A percentile compares a stretch with the other conserved stretches of the same genome.
phyloP scores from a whole-genome alignment of 345 rosid genomes.

The Lepidium didymum region DNA sequence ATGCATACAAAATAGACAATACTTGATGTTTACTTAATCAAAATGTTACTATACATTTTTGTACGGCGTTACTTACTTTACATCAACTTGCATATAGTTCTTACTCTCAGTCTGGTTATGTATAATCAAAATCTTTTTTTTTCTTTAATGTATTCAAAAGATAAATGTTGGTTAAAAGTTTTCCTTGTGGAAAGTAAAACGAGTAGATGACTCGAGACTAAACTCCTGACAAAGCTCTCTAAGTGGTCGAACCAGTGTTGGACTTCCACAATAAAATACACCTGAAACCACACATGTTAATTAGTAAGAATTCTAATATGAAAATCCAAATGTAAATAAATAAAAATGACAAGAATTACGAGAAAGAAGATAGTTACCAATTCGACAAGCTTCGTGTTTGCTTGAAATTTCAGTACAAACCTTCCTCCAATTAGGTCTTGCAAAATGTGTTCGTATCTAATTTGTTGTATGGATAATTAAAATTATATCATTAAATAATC shows the following conservation, averaged over 20 bases:
- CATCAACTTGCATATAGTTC: background rate
- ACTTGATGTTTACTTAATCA: slow-evolving; percentile 2
- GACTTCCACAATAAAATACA: slow-evolving; percentile 94
- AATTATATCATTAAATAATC: background rate
- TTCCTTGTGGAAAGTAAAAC: slow-evolving; percentile 90
- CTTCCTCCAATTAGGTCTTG: slow-evolving; percentile 94
- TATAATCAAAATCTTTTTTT: background rate
- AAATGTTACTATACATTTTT: background rate
- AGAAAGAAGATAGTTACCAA: slow-evolving; percentile 36
- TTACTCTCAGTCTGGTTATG: background rate
- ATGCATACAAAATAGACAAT: background rate
- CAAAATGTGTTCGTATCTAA: slow-evolving; percentile 92
- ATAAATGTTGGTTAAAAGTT: slow-evolving; percentile 45
- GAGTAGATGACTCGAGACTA: slow-evolving; percentile 63
- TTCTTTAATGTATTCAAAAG: background rate
- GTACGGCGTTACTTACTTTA: slow-evolving; percentile 11
- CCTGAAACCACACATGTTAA: slow-evolving; percentile 42
- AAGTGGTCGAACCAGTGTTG: slow-evolving; percentile 56
- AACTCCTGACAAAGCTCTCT: slow-evolving; percentile 70
- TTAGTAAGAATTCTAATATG: background rate
- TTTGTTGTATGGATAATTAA: background rate
- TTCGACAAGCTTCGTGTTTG: slow-evolving; percentile 53
- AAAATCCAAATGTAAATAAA: no score
- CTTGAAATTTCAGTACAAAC: slow-evolving; percentile 62
- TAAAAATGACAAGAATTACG: background rate